Percentiles rank a stretch among this genome's conserved stretches.
phyloP scores from a whole-genome alignment of 2,329 filamentous ascomycete species.

The Arachnopeziza araneosa region DNA sequence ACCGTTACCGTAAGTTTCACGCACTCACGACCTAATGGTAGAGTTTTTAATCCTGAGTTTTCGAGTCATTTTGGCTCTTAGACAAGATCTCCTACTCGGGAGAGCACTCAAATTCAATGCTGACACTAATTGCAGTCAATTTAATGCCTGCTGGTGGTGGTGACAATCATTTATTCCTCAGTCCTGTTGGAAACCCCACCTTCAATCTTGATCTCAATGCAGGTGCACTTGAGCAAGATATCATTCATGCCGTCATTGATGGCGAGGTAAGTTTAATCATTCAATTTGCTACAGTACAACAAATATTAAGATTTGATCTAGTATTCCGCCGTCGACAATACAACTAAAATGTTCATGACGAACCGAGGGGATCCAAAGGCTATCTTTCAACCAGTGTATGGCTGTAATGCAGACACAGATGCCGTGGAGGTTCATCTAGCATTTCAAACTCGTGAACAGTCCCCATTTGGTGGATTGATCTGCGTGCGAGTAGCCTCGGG shows the following conservation, averaged over 20 bases:
- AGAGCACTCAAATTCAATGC: background rate
- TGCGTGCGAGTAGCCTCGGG: slow-evolving; percentile 33
- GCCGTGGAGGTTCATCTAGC: slow-evolving; percentile 34
- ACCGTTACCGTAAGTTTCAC: slow-evolving; percentile 33
- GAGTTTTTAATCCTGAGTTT: background rate
- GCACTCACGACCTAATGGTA: slow-evolving; percentile 24
- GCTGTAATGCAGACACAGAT: slow-evolving; percentile 38
- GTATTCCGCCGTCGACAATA: slow-evolving; percentile 40
- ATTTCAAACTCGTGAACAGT: slow-evolving; percentile 30
- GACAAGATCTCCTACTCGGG: background rate
- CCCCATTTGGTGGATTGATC: slow-evolving; percentile 33
- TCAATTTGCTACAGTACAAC: background rate
- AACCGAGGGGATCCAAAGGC: slow-evolving; percentile 38
- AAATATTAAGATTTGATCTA: slow-evolving; percentile 12
- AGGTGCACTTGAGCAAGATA: slow-evolving; percentile 33
- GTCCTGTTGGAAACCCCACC: slow-evolving; percentile 34
- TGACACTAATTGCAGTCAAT: background rate
- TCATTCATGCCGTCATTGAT: slow-evolving; percentile 37
- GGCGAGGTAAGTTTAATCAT: slow-evolving; percentile 34
- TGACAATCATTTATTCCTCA: slow-evolving; percentile 36
- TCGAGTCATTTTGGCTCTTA: background rate
- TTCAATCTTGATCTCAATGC: slow-evolving; percentile 33
- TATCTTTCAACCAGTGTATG: slow-evolving; percentile 36
- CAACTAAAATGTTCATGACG: slow-evolving; percentile 44
- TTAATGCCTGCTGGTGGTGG: slow-evolving; percentile 21